phyloP scores from a whole-genome alignment of 2,329 filamentous ascomycete genomes.

The Ceratocystis cacaofunesta region DNA sequence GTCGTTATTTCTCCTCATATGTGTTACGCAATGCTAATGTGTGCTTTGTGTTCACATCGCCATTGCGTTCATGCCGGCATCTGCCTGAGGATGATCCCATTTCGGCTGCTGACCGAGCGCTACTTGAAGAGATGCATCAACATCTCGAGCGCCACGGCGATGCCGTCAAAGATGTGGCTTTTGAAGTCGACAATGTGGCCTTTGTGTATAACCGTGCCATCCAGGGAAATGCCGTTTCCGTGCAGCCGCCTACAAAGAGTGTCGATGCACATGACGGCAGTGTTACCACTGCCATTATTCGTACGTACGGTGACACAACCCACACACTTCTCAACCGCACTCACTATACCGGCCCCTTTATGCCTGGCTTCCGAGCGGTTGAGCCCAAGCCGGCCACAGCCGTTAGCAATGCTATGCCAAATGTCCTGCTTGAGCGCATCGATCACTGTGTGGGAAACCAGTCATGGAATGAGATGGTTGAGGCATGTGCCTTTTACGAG shows the following conservation, averaged over 20 bases:
- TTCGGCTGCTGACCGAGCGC: conserved; percentile 44
- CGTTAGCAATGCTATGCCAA: conserved; percentile 26
- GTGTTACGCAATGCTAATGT: conserved; percentile 65
- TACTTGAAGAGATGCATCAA: conserved; percentile 60
- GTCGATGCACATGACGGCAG: conserved; percentile 47
- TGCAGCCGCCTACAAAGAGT: conserved; percentile 42
- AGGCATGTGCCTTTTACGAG: conserved; percentile 62
- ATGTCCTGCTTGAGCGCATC: conserved; percentile 56
- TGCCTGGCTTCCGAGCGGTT: conserved; percentile 62
- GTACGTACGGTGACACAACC: conserved; percentile 88
- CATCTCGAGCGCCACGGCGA: conserved; percentile 83
- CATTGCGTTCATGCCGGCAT: conserved; percentile 47
- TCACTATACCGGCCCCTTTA: conserved; percentile 59
- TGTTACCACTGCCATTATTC: conserved; percentile 63
- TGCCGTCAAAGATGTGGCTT: conserved; percentile 87
- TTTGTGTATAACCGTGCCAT: conserved; percentile 66
- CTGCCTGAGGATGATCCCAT: conserved; percentile 46
- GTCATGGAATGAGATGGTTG: conserved; percentile 77
- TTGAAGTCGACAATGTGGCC: conserved; percentile 80
- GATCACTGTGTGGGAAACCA: conserved; percentile 98
- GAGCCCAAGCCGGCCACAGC: conserved; percentile 25
- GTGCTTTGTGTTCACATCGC: conserved; percentile 72
- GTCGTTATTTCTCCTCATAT: conserved; percentile 65
- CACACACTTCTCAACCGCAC: conserved; percentile 72
- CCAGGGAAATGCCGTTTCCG: conserved; percentile 43